Percentiles rank a stretch among this genome's conserved stretches.
Evolutionary conservation across 352 stramenopile genomes (phyloP).

Genomic region (Phytopythium mirpurense): DNA sequence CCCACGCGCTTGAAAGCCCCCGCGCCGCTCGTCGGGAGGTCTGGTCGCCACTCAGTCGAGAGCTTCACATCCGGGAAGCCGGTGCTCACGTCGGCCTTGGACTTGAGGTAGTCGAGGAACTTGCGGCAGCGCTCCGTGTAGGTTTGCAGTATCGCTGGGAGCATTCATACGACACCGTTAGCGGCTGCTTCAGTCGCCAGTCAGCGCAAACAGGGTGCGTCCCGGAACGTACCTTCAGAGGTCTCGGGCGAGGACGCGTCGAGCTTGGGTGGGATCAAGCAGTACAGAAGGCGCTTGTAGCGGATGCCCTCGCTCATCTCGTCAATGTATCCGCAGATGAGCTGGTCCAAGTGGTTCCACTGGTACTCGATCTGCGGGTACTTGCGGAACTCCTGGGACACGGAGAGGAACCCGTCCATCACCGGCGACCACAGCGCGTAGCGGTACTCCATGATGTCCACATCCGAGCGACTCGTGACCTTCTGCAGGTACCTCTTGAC

Average conservation of each 20-base stretch:
- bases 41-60: constrained; percentile 39
- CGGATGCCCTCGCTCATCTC: constrained; percentile 82
- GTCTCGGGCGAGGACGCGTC: constrained; percentile 15
- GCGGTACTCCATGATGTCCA: constrained; percentile 80
- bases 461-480: constrained; percentile 49
- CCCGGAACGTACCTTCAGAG: neutral
- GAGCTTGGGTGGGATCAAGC: constrained; percentile 51
- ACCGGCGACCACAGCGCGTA: constrained; percentile 79
- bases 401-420: constrained; percentile 51
- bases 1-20: constrained; percentile 63
- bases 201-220: neutral
- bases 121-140: constrained; percentile 65
- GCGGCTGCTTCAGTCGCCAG: neutral
- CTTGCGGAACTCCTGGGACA: constrained; percentile 79
- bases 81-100: constrained; percentile 48
- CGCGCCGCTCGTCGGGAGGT: constrained; percentile 35
- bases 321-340: constrained; percentile 85
- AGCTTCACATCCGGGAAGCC: constrained; percentile 53
- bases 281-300: constrained; percentile 77
- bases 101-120: constrained; percentile 63
- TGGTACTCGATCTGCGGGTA: constrained; percentile 76
- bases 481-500: constrained; percentile 82
- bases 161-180: neutral
- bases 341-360: constrained; percentile 83
- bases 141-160: constrained; percentile 36